phyloP scores from a whole-genome alignment of 164 flowering plant genomes.

The Taxillus chinensis region DNA sequence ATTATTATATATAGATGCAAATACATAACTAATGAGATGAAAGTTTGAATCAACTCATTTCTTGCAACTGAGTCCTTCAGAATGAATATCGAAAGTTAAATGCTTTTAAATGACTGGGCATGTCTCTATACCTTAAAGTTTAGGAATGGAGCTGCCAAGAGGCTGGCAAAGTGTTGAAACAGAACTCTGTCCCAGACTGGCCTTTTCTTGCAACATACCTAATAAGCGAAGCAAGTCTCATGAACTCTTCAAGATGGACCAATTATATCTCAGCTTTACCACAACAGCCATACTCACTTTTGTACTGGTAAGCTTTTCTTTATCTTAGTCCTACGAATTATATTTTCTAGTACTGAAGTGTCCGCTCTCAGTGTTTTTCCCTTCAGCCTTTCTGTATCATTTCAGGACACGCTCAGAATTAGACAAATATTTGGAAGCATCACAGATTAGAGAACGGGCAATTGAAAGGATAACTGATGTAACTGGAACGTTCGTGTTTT shows the following conservation, averaged over 20 bases:
- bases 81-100: no score
- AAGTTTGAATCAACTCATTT: no score
- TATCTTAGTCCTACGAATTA: background rate
- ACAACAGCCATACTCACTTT: constrained; percentile 85
- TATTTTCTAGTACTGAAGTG: constrained; percentile 10
- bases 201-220: constrained; percentile 87
- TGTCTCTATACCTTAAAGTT: constrained; percentile 2
- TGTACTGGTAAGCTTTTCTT: constrained; percentile 55
- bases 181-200: constrained; percentile 83
- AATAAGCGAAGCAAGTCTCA: constrained; percentile 80
- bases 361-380: constrained; percentile 41
- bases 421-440: constrained; percentile 81
- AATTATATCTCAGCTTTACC: constrained; percentile 91
- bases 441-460: constrained; percentile 82
- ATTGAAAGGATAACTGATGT: constrained; percentile 83
- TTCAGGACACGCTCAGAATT: constrained; percentile 90
- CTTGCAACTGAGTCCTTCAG: no score
- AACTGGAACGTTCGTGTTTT: constrained; percentile 69
- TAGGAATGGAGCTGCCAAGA: constrained; percentile 81
- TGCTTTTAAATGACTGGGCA: no score
- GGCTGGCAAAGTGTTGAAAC: constrained; percentile 69
- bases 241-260: constrained; percentile 72
- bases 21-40: no score
- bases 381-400: constrained; percentile 52
- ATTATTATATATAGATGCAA: no score